Percentiles rank a stretch among this genome's conserved stretches.
Conservation (phyloP, 75 land plant species). For the Sequoiadendron giganteum region DNA sequence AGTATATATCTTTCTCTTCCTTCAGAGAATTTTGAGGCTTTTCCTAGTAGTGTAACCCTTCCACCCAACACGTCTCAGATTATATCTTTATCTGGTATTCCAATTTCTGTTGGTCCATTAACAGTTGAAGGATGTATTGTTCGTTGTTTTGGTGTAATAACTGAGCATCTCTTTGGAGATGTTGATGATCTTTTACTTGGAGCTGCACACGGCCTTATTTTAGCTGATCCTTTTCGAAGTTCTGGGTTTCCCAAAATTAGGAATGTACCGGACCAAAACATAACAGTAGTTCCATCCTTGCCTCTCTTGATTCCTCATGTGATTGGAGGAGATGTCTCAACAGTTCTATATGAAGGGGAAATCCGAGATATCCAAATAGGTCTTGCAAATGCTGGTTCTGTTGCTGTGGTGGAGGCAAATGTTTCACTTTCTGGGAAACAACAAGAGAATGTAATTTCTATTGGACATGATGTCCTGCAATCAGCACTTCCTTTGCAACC, state of each 20-base stretch:
- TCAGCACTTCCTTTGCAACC: constrained; percentile 86
- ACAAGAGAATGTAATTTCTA: constrained; percentile 75
- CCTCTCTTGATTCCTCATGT: constrained; percentile 76
- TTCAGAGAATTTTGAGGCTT: constrained; percentile 81
- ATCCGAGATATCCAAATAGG: constrained; percentile 80
- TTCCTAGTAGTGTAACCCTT: constrained; percentile 74
- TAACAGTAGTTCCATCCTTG: constrained; percentile 71
- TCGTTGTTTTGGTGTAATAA: constrained; percentile 86
- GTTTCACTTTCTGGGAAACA: constrained; percentile 81
- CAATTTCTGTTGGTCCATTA: constrained; percentile 72
- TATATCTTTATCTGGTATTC: constrained; percentile 81
- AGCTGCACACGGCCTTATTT: constrained; percentile 75
- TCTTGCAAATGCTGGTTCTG: constrained; percentile 84
- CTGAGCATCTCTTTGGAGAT: constrained; percentile 88
- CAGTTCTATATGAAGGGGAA: constrained; percentile 93
- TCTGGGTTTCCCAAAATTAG: constrained; percentile 59
- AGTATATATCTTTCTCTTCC: constrained; percentile 89
- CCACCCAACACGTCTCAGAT: constrained; percentile 73
- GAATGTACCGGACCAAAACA: constrained; percentile 55
- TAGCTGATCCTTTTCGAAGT: constrained; percentile 86
- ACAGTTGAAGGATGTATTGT: constrained; percentile 86
- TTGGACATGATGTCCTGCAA: constrained; percentile 53
- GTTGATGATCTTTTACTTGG: constrained; percentile 73
- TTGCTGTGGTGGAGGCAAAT: constrained; percentile 87
- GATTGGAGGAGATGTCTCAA: constrained; percentile 84